Evolutionary conservation across 306 rosid species (phyloP), one percentile per base, ranked within the genome.

Genomic region (Trifolium dubium): DNA sequence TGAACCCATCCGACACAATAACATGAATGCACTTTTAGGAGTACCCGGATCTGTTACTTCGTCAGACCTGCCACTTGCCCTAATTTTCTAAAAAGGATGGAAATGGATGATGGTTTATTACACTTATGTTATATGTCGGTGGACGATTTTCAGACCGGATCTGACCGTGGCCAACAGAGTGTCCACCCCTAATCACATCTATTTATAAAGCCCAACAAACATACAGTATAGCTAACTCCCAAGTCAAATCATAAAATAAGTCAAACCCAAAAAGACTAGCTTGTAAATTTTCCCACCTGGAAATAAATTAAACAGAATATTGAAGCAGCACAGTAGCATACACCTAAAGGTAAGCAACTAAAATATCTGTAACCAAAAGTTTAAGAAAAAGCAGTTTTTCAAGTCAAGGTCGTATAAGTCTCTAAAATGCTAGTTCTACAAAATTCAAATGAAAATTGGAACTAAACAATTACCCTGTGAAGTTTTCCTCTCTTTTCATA

Each of bases 401-500:
- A 64, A 1, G 32, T 47, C 15, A n/a, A 9, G 34, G 30, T 31
- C 35, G 3, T 4, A 50, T 8, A 13, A 12, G 51, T 66, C 28
- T 46, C 50, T 51, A 43, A 2, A 64, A 47, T 77, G 69, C 17
- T 28, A 58, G 14, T 23, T 64, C 32, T 59, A 63, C 71, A 37
- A 55, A 64, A 73, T 77, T 30, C 32, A 39, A 77, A n/a, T 49
- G 59, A 58, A 63, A 4, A 79, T 50, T 65, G 76, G 71, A 84
- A 8, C 31, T 28, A 66, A 51, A 29, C 23, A 71, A 70, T 64
- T 74, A 92, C 96, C 97, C 77, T 92, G 78, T 82, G 83, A 67
- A 94, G 89, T 82, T 87, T 94, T 73, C 99, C 97, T 71, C 55
- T 94, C 81, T 79, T 83, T 43, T 86, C 78, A 77, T 94, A 92